Conservation (phyloP, 208 protist genomes). For the Angomonas deanei region DNA sequence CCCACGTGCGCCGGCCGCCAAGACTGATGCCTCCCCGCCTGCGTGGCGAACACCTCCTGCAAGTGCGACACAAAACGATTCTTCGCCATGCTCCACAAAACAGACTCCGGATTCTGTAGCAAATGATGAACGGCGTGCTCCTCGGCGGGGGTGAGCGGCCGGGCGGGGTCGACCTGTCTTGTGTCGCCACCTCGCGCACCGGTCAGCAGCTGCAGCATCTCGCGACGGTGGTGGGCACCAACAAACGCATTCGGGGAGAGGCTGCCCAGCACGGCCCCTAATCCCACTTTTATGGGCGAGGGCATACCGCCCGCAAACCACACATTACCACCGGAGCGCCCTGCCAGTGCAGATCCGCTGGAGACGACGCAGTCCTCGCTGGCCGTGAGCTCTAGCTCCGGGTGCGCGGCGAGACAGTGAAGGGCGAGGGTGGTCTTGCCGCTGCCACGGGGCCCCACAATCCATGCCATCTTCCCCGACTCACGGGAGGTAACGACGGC, state of each 20-base stretch:
- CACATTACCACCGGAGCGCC: background rate
- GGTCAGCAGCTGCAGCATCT: background rate
- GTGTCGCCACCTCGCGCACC: background rate
- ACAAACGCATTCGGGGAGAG: constrained; percentile 54
- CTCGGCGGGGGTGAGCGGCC: background rate
- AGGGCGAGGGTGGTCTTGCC: constrained; percentile 78
- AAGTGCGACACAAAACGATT: constrained; percentile 27
- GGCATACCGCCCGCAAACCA: constrained; percentile 37
- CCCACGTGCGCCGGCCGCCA: constrained; percentile 41
- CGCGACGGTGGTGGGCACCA: constrained; percentile 1
- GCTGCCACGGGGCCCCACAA: constrained; percentile 41
- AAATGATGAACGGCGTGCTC: background rate
- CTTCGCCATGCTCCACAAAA: constrained; percentile 43
- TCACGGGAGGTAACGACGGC: constrained; percentile 34
- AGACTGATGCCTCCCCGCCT: background rate
- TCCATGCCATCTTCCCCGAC: constrained; percentile 34
- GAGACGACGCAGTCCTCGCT: constrained; percentile 49
- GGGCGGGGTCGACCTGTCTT: background rate
- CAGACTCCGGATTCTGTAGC: background rate
- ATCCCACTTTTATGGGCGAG: constrained; percentile 28
- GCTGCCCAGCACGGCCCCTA: constrained; percentile 60
- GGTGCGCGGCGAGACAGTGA: constrained; percentile 38
- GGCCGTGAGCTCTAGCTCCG: constrained; percentile 37
- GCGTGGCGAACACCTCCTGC: constrained; percentile 17
- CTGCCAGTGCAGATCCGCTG: constrained; percentile 12